Conservation (phyloP, 1,284 basidiomycete genomes). For the Mycosarcoma maydis region DNA sequence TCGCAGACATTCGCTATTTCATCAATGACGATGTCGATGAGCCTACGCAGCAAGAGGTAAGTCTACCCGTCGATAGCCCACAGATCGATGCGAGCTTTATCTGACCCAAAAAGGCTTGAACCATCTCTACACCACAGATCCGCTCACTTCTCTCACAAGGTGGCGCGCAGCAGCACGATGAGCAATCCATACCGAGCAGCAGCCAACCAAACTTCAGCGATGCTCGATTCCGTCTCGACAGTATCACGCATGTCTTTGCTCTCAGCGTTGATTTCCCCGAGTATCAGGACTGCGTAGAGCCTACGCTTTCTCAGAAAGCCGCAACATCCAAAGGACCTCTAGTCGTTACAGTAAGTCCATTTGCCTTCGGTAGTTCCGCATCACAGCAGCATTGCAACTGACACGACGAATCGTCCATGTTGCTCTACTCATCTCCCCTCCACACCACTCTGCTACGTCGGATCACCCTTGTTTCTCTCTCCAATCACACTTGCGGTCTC, state of each 20-base stretch:
- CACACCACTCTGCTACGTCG: conserved; percentile 17
- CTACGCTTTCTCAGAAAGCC: conserved; percentile 18
- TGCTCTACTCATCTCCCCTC: not conserved
- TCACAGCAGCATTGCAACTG: conserved; percentile 5
- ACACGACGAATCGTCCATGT: conserved; percentile 1
- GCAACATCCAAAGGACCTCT: conserved; percentile 11
- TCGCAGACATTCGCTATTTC: conserved; percentile 31
- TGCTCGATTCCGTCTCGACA: conserved; percentile 40
- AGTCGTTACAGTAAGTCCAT: conserved; percentile 37
- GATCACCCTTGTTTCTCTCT: not conserved
- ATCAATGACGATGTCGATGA: conserved; percentile 46
- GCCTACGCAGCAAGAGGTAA: conserved; percentile 18
- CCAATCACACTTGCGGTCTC: not conserved
- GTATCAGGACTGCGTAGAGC: conserved; percentile 40
- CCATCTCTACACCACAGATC: conserved; percentile 11
- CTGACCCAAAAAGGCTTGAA: not conserved
- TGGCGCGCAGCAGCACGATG: conserved; percentile 6
- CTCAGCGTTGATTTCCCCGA: conserved; percentile 73
- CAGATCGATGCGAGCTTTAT: not conserved
- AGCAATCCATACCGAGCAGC: conserved; percentile 4
- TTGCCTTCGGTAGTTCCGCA: not conserved
- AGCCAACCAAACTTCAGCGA: not conserved
- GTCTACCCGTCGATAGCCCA: not conserved
- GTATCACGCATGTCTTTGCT: conserved; percentile 69
- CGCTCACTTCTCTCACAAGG: conserved; percentile 8